Evolutionary conservation across 2,329 filamentous ascomycete species (phyloP).

Genomic region (Endoconidiophora polonica): DNA sequence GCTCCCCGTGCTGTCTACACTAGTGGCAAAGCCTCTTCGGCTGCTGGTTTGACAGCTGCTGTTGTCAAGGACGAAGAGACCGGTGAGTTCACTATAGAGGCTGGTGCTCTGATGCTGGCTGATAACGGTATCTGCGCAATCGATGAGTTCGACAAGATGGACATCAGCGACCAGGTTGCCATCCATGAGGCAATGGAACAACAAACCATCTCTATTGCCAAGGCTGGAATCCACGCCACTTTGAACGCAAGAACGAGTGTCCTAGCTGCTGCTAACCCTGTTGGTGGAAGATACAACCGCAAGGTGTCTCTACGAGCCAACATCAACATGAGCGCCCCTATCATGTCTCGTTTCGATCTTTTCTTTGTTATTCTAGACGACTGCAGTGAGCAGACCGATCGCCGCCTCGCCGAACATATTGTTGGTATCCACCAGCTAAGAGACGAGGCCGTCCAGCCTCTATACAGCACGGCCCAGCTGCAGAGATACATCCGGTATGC

Average conservation of each 20-base stretch:
- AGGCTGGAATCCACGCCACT: constrained; percentile 94
- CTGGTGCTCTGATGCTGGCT: constrained; percentile 91
- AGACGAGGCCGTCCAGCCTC: constrained; percentile 78
- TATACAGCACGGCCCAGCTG: constrained; percentile 90
- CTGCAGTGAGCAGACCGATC: constrained; percentile 81
- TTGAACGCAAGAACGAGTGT: constrained; percentile 92
- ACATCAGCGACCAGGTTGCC: constrained; percentile 87
- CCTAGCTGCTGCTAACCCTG: constrained; percentile 87
- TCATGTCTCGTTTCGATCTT: constrained; percentile 98
- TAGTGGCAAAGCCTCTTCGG: constrained; percentile 91
- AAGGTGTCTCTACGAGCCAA: constrained; percentile 87
- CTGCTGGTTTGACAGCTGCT: constrained; percentile 89
- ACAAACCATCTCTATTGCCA: constrained; percentile 97
- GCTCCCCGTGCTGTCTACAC: constrained; percentile 96
- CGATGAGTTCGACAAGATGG: constrained; percentile 99
- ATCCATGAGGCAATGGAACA: constrained; percentile 99
- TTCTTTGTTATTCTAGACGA: constrained; percentile 98
- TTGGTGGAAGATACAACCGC: constrained; percentile 91
- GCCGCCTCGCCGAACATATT: constrained; percentile 85
- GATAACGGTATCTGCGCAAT: constrained; percentile 96
- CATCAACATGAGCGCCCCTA: constrained; percentile 96
- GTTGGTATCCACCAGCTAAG: constrained; percentile 84
- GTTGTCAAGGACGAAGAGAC: constrained; percentile 98
- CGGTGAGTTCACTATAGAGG: constrained; percentile 96
- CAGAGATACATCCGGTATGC: constrained; percentile 97